phyloP scores from a whole-genome alignment of 352 stramenopile species.

The Halophytophthora batemanensis region DNA sequence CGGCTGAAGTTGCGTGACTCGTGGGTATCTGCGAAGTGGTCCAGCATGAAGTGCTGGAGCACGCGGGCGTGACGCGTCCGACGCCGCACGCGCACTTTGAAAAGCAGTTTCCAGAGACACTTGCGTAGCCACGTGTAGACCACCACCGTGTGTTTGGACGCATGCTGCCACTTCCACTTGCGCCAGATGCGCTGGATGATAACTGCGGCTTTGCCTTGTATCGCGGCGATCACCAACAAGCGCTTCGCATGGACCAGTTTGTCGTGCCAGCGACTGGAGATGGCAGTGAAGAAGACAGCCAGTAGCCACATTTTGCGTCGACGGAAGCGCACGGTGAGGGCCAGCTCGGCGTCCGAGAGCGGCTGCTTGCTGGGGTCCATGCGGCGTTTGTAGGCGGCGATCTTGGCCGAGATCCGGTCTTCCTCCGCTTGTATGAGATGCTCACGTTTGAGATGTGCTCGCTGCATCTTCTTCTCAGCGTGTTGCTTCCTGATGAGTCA shows the following conservation, averaged over 20 bases:
- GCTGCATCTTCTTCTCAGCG: slow-evolving; percentile 45
- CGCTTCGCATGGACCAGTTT: slow-evolving; percentile 35
- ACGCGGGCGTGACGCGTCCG: slow-evolving; percentile 29
- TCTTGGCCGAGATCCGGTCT: slow-evolving; percentile 25
- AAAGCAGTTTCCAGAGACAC: slow-evolving; percentile 67
- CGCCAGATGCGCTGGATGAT: slow-evolving; percentile 63
- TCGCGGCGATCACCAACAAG: slow-evolving; percentile 22
- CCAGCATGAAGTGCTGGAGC: slow-evolving; percentile 56
- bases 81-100: slow-evolving; percentile 47
- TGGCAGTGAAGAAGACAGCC: slow-evolving; percentile 33
- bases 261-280: slow-evolving; percentile 33
- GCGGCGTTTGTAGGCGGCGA: slow-evolving; percentile 37
- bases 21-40: slow-evolving; percentile 48
- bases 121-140: slow-evolving; percentile 70
- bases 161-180: slow-evolving; percentile 57
- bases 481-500: slow-evolving; percentile 59
- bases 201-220: slow-evolving; percentile 36
- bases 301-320: slow-evolving; percentile 55
- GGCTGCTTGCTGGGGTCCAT: slow-evolving; percentile 15
- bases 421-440: slow-evolving; percentile 44
- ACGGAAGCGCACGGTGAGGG: slow-evolving; percentile 30
- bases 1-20: slow-evolving; percentile 72
- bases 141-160: slow-evolving; percentile 57
- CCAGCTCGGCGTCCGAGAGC: slow-evolving; percentile 26
- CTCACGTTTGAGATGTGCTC: slow-evolving; percentile 38